Evolutionary conservation across 768 basidiomycete species (phyloP).

Genomic region (Naganishia vaughanmartiniae): DNA sequence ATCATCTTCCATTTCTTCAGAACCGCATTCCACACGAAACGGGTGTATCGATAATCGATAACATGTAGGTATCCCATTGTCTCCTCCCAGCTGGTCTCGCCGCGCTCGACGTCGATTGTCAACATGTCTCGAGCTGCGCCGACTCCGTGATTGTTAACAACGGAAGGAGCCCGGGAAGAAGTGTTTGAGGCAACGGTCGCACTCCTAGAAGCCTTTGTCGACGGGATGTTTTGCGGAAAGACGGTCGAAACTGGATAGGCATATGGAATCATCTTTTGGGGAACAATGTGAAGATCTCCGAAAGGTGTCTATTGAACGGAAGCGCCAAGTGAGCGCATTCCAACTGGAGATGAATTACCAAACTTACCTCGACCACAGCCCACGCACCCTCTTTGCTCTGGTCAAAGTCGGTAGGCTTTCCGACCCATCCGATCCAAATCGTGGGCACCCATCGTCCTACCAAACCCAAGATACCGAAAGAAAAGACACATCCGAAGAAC

Average conservation of each 20-base stretch:
- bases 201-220: slow-evolving; percentile 1
- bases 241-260: slow-evolving; percentile 76
- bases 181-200: slow-evolving; percentile 25
- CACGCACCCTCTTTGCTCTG: slow-evolving; percentile 62
- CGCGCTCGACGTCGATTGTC: slow-evolving; percentile 48
- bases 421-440: slow-evolving; percentile 84
- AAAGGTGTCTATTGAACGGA: slow-evolving; percentile 66
- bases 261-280: slow-evolving; percentile 66
- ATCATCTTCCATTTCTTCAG: slow-evolving; percentile 78
- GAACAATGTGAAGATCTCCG: slow-evolving; percentile 75
- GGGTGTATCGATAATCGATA: slow-evolving; percentile 87
- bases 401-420: slow-evolving; percentile 77
- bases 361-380: slow-evolving; percentile 79
- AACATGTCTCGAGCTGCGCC: slow-evolving; percentile 51
- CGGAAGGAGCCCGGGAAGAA: slow-evolving; percentile 28
- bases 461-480: slow-evolving; percentile 70
- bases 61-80: slow-evolving; percentile 59
- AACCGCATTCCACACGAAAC: slow-evolving; percentile 80
- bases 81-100: slow-evolving; percentile 51
- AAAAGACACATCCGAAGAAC: slow-evolving; percentile 66
- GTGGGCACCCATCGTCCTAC: slow-evolving; percentile 91
- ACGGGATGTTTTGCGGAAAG: slow-evolving; percentile 58
- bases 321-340: neutral
- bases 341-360: neutral
- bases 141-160: slow-evolving; percentile 28